Percentiles rank a stretch among this genome's conserved stretches.
phyloP scores from a whole-genome alignment of 2,329 filamentous ascomycete species.

The Talaromyces sp. region DNA sequence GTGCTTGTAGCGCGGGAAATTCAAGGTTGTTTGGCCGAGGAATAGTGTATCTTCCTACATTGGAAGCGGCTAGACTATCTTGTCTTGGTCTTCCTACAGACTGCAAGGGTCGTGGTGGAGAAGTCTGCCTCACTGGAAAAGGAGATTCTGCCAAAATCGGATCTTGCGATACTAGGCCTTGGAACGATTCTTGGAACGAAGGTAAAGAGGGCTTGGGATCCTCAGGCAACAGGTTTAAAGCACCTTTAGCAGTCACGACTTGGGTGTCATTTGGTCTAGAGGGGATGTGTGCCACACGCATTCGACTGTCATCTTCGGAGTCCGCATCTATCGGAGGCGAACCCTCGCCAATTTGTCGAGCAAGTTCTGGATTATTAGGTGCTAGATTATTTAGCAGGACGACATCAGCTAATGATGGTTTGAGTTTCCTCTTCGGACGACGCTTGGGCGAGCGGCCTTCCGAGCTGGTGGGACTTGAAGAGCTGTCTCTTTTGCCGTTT shows the following conservation, averaged over 20 bases:
- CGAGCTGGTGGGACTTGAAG: slow-evolving; percentile 30
- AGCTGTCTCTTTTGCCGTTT: slow-evolving; percentile 24
- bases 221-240: neutral
- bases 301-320: slow-evolving; percentile 24
- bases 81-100: slow-evolving; percentile 10
- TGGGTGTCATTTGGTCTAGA: neutral
- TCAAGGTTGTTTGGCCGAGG: slow-evolving; percentile 31
- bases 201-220: slow-evolving; percentile 7
- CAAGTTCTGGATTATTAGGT: slow-evolving; percentile 64
- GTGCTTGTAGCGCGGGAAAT: slow-evolving; percentile 40
- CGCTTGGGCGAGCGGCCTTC: slow-evolving; percentile 36
- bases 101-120: neutral
- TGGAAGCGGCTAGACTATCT: slow-evolving; percentile 28
- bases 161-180: slow-evolving; percentile 8
- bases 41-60: slow-evolving; percentile 34
- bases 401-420: slow-evolving; percentile 55
- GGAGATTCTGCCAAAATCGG: neutral
- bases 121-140: neutral
- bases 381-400: slow-evolving; percentile 65
- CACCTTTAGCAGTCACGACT: slow-evolving; percentile 6
- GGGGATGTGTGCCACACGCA: neutral
- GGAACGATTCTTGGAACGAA: slow-evolving; percentile 10
- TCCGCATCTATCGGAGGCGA: slow-evolving; percentile 42
- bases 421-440: slow-evolving; percentile 26
- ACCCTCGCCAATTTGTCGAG: slow-evolving; percentile 53